phyloP scores from a whole-genome alignment of 1,284 basidiomycete species.

The Wolfiporia cocos region DNA sequence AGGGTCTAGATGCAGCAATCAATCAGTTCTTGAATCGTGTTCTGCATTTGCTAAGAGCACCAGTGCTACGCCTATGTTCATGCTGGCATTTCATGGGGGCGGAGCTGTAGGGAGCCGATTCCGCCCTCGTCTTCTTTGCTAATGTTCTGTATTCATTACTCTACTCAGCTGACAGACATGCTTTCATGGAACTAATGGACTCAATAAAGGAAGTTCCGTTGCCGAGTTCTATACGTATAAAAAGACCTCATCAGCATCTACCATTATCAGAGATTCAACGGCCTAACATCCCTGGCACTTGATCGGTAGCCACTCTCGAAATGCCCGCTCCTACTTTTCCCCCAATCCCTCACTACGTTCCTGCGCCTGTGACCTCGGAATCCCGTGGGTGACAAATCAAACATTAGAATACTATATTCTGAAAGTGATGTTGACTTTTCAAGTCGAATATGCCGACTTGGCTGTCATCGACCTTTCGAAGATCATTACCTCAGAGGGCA shows the following conservation, averaged over 20 bases:
- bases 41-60: neutral
- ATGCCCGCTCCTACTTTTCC: neutral
- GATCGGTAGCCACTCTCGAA: neutral
- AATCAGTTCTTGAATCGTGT: neutral
- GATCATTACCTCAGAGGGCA: slow-evolving; percentile 39
- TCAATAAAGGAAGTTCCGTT: neutral
- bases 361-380: slow-evolving; percentile 18
- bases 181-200: neutral
- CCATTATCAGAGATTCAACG: no score
- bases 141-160: no score
- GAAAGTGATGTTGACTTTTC: slow-evolving; percentile 3
- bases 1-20: no score
- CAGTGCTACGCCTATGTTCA: neutral
- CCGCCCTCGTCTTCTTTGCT: no score
- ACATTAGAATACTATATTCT: neutral
- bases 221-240: neutral
- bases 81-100: neutral
- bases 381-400: slow-evolving; percentile 16
- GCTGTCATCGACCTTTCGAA: slow-evolving; percentile 41
- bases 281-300: neutral
- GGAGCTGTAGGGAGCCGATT: no score
- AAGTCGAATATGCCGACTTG: neutral
- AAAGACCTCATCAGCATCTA: no score
- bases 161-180: neutral
- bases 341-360: slow-evolving; percentile 15